A percentile compares a stretch with the other conserved stretches of the same genome.
Conservation (phyloP, 179 eudicot species). For the Carnegiea gigantea region DNA sequence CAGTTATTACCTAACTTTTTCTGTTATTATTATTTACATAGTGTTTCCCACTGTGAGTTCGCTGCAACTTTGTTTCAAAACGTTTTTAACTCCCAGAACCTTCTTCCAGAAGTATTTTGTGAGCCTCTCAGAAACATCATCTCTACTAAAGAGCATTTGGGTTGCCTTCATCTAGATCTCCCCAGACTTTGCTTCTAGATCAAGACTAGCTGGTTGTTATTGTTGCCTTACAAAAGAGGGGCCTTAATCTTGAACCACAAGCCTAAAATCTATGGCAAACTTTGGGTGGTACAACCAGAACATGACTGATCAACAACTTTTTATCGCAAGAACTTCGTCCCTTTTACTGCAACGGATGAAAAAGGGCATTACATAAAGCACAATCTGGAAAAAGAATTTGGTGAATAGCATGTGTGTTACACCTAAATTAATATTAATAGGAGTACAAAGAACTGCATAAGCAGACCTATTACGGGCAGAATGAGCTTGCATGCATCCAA, state of each 20-base stretch:
- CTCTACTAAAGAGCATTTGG: background rate
- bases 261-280: background rate
- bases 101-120: background rate
- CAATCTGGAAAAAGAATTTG: background rate
- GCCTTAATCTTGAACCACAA: background rate
- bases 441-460: background rate
- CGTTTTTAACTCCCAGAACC: too few species aligned
- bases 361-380: background rate
- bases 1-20: too few species aligned
- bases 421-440: background rate
- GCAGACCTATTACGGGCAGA: constrained; percentile 77
- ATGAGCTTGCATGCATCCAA: constrained; percentile 84
- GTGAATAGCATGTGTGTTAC: background rate
- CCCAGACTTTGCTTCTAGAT: background rate
- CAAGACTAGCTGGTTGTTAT: background rate
- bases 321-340: background rate
- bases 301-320: background rate
- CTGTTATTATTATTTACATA: too few species aligned
- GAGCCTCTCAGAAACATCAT: background rate
- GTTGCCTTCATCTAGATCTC: background rate
- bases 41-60: too few species aligned
- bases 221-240: background rate
- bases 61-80: too few species aligned
- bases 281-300: background rate
- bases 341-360: background rate